Base-by-base conservation (phyloP, 129 eudicot species). In the Cynara cardunculus region DNA sequence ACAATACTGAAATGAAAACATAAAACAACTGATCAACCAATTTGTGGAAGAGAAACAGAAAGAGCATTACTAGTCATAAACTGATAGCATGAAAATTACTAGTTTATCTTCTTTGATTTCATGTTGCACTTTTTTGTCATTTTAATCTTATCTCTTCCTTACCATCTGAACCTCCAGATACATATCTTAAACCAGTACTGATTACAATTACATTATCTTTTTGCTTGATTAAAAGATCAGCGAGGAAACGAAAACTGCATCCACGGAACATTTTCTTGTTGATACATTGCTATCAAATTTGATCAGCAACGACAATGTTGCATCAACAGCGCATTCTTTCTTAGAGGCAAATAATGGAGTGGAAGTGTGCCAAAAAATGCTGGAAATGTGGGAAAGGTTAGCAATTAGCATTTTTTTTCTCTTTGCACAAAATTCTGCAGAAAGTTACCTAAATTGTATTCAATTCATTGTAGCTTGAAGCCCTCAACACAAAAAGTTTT, bases 401-500 rank as follows among this genome's bases (percentile, higher is more conserved):
- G 88, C 32, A 16, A 41, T 18, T 32, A 37, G 34, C 9, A 56
- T 3, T 35, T 68, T 9, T 32, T 26, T 34, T 34, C 0, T 34
- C 10, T 12, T 44, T 16, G 41, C 26, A n/a, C 34, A 27, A 73
- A 34, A 5, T 67, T 28, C 4, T 68, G 24, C 19, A 6, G 3
- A 8, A 62, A 18, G 10, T 0, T 70, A 61, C 74, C 39, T 35
- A 75, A 27, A 19, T 18, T 71, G 28, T 26, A 69, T 77, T 25
- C 8, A 66, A 53, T 49, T 22, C 21, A 18, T 25, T 71, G 85
- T 83, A 89, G 98, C 76, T 87, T 94, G 89, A 90, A 85, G 79
- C 94, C 97, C 28, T 82, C 85, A 70, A 89, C 92, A 11, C 90
- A 77, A 76, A 89, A 90, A 74, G 88, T 89, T 26, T 64, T 92